Conservation (phyloP, 2,329 filamentous ascomycete genomes). For the Celoporthe dispersa region DNA sequence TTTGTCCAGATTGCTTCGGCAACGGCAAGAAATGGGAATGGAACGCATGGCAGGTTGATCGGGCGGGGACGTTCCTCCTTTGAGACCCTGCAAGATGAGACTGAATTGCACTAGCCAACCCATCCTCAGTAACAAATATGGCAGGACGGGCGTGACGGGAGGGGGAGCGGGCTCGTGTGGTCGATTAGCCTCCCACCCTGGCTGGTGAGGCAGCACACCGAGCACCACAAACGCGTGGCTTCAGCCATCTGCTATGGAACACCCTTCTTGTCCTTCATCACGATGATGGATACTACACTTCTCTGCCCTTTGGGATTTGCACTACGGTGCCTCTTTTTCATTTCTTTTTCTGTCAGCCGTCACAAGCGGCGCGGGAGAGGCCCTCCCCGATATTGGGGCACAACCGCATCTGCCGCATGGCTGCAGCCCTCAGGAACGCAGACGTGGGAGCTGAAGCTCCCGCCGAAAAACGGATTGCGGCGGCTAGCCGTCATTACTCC, state of each 20-base stretch:
- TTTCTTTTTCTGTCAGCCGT: not conserved
- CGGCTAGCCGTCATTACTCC: conserved; percentile 19
- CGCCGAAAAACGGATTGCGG: conserved; percentile 17
- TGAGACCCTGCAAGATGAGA: not conserved
- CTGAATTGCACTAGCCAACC: not conserved
- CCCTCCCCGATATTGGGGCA: conserved; percentile 9
- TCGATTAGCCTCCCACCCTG: not conserved
- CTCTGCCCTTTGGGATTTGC: not conserved
- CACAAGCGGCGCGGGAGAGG: conserved; percentile 11
- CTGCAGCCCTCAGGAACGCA: conserved; percentile 13
- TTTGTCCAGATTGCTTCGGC: conserved; percentile 28
- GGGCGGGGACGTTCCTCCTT: conserved; percentile 18
- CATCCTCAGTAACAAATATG: conserved; percentile 13
- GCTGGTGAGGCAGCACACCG: not conserved
- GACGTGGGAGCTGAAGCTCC: conserved; percentile 11
- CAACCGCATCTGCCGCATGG: conserved; percentile 21
- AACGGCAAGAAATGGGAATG: conserved; percentile 19
- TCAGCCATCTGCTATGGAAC: not conserved
- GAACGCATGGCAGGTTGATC: conserved; percentile 14
- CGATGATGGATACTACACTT: not conserved
- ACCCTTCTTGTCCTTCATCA: conserved; percentile 1
- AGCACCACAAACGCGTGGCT: not conserved
- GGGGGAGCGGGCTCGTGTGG: not conserved
- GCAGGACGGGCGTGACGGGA: conserved; percentile 2
- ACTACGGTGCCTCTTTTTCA: not conserved